phyloP scores from a whole-genome alignment of 1,284 basidiomycete species.

The Acaromyces ingoldii region DNA sequence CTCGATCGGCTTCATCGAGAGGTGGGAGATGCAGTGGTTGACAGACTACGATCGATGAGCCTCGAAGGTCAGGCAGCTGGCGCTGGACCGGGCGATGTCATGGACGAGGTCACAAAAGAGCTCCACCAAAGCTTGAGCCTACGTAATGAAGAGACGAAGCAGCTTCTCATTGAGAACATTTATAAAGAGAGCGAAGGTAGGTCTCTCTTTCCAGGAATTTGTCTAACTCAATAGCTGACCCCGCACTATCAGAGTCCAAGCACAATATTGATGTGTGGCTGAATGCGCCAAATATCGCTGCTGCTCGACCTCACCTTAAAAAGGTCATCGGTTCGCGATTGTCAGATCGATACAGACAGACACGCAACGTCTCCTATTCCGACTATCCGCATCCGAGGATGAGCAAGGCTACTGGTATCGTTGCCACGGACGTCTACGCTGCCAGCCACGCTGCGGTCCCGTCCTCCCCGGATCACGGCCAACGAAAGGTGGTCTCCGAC shows the following conservation, averaged over 20 bases:
- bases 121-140: slow-evolving; percentile 84
- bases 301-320: slow-evolving; percentile 74
- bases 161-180: slow-evolving; percentile 91
- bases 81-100: slow-evolving; percentile 47
- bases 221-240: background rate
- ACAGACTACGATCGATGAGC: slow-evolving; percentile 75
- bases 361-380: slow-evolving; percentile 24
- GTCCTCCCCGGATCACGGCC: background rate
- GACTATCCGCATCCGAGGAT: slow-evolving; percentile 25
- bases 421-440: background rate
- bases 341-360: slow-evolving; percentile 43
- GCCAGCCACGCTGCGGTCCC: background rate
- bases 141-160: slow-evolving; percentile 93
- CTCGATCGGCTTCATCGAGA: slow-evolving; percentile 90
- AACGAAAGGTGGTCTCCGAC: slow-evolving; percentile 31
- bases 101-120: slow-evolving; percentile 91
- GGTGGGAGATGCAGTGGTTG: slow-evolving; percentile 86
- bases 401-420: background rate
- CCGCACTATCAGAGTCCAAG: slow-evolving; percentile 65
- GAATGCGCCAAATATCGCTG: slow-evolving; percentile 65
- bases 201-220: background rate
- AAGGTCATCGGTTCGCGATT: slow-evolving; percentile 59
- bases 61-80: slow-evolving; percentile 28
- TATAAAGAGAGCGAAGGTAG: slow-evolving; percentile 54
- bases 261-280: slow-evolving; percentile 88